Conservation (phyloP, 768 basidiomycete genomes). For the Russula griseocarnosa region DNA sequence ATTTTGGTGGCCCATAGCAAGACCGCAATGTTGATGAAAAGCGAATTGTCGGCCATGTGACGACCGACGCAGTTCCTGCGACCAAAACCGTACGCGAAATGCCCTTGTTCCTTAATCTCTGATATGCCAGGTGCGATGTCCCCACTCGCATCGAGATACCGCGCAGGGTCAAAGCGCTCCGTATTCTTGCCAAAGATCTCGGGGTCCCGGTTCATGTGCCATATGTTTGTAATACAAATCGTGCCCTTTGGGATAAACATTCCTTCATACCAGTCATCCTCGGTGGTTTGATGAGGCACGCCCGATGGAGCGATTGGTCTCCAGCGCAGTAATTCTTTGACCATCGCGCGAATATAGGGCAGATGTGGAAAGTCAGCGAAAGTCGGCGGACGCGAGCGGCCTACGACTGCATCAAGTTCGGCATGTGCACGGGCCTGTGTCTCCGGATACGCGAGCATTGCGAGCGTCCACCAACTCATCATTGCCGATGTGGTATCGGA, state of each 20-base stretch:
- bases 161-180: background rate
- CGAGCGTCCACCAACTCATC: constrained; percentile 1
- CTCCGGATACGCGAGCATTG: constrained; percentile 1
- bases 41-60: background rate
- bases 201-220: constrained; percentile 4
- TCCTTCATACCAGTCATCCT: constrained; percentile 6
- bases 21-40: background rate
- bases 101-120: background rate
- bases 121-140: background rate
- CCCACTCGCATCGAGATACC: background rate
- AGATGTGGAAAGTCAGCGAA: constrained; percentile 1
- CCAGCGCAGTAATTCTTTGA: background rate
- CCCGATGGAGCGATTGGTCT: background rate
- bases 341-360: constrained; percentile 4
- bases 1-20: background rate
- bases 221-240: background rate
- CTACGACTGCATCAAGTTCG: background rate
- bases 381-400: background rate
- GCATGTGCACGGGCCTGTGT: background rate
- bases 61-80: constrained; percentile 1
- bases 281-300: background rate
- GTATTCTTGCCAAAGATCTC: background rate
- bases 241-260: background rate
- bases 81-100: background rate
- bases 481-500: background rate